Base-by-base conservation (phyloP, 305 asterid genomes). In the Fraxinus latifolia region DNA sequence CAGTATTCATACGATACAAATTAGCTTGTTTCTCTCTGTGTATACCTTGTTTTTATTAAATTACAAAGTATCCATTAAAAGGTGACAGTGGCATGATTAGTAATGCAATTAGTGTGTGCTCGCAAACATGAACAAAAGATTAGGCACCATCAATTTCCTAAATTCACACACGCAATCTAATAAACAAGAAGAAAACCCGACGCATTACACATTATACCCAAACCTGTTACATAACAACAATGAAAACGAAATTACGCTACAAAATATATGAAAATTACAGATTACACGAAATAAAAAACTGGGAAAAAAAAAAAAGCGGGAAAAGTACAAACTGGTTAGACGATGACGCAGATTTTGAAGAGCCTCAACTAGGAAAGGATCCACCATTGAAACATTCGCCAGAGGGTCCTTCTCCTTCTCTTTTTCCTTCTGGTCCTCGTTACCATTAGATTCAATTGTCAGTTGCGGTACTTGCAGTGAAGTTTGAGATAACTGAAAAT, bases 291-390 rank as follows among this genome's bases (percentile, higher is more conserved):
- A 29, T 77, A 67, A 55, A 60, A 60, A 60, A 17, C 70, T 7
- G 31, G n/a, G n/a, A n/a, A 77, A 1, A 74, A 71, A 31, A 31
- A 60, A 2, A 76, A 71, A 12, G 53, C 32, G 4, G 7, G 50
- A 60, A 81, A 65, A 65, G n/a, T 31, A 83, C 95, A 87, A 53
- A 95, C 99, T 91, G 62, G 98, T 93, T 50, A 94, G 82, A 71
- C 97, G 99, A 88, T 96, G 99, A 79, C 98, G 98, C 82, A 97
- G 97, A 90, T 90, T 94, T 80, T 96, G 99, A 80, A 96, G 99
- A 17, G 99, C 99, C 91, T 96, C 99, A 67, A 93, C 93, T 83
- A 94, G 90, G 80, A 96, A 94, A 15, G 99, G 93, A 84, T 96
- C 98, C 85, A 93, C 97, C 93, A 86, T 77, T 14, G 96, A 86